phyloP scores from a whole-genome alignment of 768 basidiomycete genomes.

The Erythrobasidium yunnanense region DNA sequence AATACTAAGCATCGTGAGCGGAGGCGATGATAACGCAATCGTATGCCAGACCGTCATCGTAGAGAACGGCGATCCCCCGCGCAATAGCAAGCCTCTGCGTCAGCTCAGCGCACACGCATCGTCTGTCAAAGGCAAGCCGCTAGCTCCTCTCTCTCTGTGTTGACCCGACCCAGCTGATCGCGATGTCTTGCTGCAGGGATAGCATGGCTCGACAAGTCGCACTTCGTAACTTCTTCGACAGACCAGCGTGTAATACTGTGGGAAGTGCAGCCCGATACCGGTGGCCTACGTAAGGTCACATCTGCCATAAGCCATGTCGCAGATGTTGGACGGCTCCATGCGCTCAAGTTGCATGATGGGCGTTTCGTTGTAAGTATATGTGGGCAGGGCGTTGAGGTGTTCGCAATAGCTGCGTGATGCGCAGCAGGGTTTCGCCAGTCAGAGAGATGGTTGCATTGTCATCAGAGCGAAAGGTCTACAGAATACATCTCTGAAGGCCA shows the following conservation, averaged over 20 bases:
- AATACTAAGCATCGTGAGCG: not conserved
- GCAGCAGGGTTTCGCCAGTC: too few species aligned
- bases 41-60: not conserved
- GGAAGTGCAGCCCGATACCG: not conserved
- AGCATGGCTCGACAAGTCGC: not conserved
- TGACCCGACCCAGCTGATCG: not conserved
- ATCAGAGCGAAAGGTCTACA: too few species aligned
- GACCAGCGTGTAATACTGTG: conserved; percentile 5
- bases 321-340: not conserved
- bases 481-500: too few species aligned
- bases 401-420: too few species aligned
- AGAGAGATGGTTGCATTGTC: not conserved
- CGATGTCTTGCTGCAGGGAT: not conserved
- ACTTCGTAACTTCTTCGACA: not conserved
- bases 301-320: not conserved
- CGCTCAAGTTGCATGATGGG: not conserved
- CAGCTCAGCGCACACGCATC: too few species aligned
- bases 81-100: too few species aligned
- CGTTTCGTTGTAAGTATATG: not conserved
- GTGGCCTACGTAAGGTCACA: not conserved
- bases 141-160: not conserved
- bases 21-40: not conserved
- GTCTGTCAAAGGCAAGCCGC: too few species aligned
- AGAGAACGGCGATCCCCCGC: too few species aligned
- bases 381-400: not conserved